Base-by-base conservation (phyloP, 163 green algal genomes). In the Prototheca wickerhamii region DNA sequence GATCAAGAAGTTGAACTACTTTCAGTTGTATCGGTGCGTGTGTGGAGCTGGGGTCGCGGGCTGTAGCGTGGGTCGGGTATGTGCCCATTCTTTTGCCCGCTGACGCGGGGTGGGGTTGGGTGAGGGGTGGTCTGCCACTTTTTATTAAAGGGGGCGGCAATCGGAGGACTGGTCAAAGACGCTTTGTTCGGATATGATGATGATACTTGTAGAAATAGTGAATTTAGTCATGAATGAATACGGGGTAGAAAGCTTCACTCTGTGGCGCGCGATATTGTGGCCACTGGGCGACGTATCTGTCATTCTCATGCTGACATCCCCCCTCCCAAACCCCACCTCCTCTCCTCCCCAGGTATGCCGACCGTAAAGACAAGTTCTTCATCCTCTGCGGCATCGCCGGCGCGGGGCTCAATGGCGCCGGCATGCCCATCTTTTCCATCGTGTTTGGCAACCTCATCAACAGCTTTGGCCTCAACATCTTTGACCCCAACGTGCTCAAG, bases 401-500 rank as follows among this genome's bases (percentile, higher is more conserved):
- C 37, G 68, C 75, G 7, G 55, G 69, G 2, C 66, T 53, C 49
- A 76, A 76, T 46, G 81, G 78, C 55, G 70, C 74, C 10, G 60
- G 69, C 4, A 40, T 89, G 32, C 84, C 85, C 0, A 49, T 87
- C 1, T 91, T 89, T 40, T 65, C 76, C 2, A 71, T 94, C 12
- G 55, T 94, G 3, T 91, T 95, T 69, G 87, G 83, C 12, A 61
- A 61, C 5, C 29, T 61, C 12, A 43, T 83, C 34, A 80, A 84
- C 42, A 63, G 60, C 2, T 70, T 85, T 23, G 75, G 63, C 25
- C 40, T 58, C 1, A 68, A 63, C 32, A 34, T 58, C 17, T 25
- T 51, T 20, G 28, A 76, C 49, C 32, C 65, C 28, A 31, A 56
- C 8, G 51, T 37, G 2, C 21, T 77, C 15, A 28, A 34, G n/a